A percentile compares a stretch with the other conserved stretches of the same genome.
Conservation (phyloP, 1,139 yeast species). For the Lizanozyma gosingica region DNA sequence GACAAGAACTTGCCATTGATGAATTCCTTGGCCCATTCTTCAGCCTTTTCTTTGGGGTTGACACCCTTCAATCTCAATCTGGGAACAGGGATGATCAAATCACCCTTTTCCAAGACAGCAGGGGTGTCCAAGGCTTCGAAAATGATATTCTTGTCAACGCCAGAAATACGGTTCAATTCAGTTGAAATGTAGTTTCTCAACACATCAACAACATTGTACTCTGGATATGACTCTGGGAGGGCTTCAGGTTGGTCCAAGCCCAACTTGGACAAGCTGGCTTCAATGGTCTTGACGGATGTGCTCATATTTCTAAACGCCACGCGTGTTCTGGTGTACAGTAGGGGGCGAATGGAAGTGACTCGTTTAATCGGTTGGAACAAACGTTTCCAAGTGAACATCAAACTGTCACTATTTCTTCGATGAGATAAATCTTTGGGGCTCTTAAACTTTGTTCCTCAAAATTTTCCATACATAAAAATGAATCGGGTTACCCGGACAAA, state of each 20-base stretch:
- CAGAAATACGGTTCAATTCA: slow-evolving; percentile 65
- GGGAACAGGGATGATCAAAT: slow-evolving; percentile 85
- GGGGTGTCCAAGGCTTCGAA: slow-evolving; percentile 89
- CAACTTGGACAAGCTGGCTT: slow-evolving; percentile 25
- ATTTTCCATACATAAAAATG: no score
- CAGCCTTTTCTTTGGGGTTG: slow-evolving; percentile 68
- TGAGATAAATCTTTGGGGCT: background rate
- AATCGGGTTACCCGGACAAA: no score
- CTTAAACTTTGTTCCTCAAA: no score
- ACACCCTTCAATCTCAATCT: slow-evolving; percentile 82
- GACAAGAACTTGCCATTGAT: slow-evolving; percentile 59
- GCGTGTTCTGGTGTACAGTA: background rate
- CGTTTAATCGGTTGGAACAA: background rate
- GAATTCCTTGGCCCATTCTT: slow-evolving; percentile 68
- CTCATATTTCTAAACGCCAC: slow-evolving; percentile 2
- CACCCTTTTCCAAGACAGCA: slow-evolving; percentile 82
- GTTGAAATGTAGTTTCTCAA: slow-evolving; percentile 83
- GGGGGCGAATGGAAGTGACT: background rate
- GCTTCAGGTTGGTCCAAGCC: slow-evolving; percentile 26
- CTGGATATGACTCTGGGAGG: slow-evolving; percentile 48
- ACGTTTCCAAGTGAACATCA: slow-evolving; percentile 1
- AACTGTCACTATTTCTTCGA: background rate
- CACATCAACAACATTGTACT: slow-evolving; percentile 65
- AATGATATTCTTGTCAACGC: slow-evolving; percentile 60
- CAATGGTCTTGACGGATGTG: slow-evolving; percentile 20